Percentiles rank a stretch among this genome's conserved stretches.
phyloP scores from a whole-genome alignment of 495 filamentous ascomycete species.

The Bryoglossum gracile region DNA sequence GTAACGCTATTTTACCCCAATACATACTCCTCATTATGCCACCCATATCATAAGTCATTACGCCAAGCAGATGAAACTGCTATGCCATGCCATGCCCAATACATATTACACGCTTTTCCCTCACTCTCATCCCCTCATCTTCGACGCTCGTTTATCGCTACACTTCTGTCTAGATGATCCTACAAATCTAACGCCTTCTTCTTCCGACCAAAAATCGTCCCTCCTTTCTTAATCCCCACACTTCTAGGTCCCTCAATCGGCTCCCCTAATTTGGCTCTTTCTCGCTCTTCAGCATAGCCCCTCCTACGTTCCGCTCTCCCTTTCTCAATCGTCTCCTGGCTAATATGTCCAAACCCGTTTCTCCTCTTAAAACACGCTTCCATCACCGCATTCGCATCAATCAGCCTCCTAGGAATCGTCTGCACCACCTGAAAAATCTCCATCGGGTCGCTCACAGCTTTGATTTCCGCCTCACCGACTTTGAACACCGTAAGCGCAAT shows the following conservation, averaged over 20 bases:
- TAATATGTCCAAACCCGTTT: slow-evolving; percentile 78
- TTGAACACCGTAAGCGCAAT: slow-evolving; percentile 92
- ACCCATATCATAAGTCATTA: too few relatives aligned
- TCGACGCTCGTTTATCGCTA: too few relatives aligned
- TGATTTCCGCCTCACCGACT: slow-evolving; percentile 75
- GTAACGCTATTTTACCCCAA: too few relatives aligned
- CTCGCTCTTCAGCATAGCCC: slow-evolving; percentile 34
- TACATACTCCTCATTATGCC: too few relatives aligned
- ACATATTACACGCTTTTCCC: too few relatives aligned
- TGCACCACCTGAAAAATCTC: slow-evolving; percentile 96
- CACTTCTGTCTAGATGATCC: background rate
- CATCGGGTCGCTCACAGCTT: slow-evolving; percentile 77
- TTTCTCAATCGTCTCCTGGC: slow-evolving; percentile 58
- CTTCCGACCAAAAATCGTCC: slow-evolving; percentile 11
- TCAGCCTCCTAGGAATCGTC: slow-evolving; percentile 68
- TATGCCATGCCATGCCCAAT: too few relatives aligned
- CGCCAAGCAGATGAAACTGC: too few relatives aligned
- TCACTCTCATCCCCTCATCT: too few relatives aligned
- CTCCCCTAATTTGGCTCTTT: slow-evolving; percentile 10
- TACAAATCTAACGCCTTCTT: slow-evolving; percentile 1
- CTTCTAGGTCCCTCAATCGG: background rate
- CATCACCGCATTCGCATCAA: slow-evolving; percentile 76
- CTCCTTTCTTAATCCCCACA: slow-evolving; percentile 2
- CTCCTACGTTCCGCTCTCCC: slow-evolving; percentile 51
- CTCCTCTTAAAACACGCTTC: slow-evolving; percentile 71